A percentile compares a stretch with the other conserved stretches of the same genome.
Evolutionary conservation across 345 rosid genomes (phyloP).

Genomic region (Heritiera fomes): DNA sequence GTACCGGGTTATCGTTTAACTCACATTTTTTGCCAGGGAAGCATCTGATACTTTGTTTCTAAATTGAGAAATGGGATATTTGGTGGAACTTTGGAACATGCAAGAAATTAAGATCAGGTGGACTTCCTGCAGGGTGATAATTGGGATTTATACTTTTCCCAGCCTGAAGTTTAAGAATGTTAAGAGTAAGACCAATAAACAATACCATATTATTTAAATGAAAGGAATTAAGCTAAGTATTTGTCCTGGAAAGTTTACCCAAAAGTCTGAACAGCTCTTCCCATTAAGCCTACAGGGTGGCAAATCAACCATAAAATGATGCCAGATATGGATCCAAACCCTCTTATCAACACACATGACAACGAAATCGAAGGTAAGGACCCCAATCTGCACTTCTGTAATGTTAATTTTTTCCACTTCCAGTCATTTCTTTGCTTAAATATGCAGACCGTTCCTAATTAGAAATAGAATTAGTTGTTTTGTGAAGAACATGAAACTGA

Average conservation of each 20-base stretch:
- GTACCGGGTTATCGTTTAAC: too few relatives aligned
- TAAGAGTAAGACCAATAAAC: not conserved
- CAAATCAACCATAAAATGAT: not conserved
- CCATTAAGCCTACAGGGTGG: not conserved
- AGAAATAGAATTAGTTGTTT: too few relatives aligned
- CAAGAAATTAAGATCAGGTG: not conserved
- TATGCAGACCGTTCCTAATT: too few relatives aligned
- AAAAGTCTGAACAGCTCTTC: too few relatives aligned
- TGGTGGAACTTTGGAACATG: not conserved
- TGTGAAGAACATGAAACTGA: too few relatives aligned
- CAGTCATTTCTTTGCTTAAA: too few relatives aligned
- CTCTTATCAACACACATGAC: not conserved
- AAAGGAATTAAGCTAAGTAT: too few relatives aligned
- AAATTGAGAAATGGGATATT: not conserved
- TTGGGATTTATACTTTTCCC: not conserved
- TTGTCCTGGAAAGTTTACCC: too few relatives aligned
- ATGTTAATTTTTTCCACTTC: too few relatives aligned
- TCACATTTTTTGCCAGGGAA: not conserved
- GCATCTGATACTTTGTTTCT: not conserved
- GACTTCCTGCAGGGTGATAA: too few relatives aligned
- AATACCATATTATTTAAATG: too few relatives aligned
- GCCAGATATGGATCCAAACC: not conserved
- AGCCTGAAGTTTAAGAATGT: not conserved
- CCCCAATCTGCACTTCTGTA: not conserved
- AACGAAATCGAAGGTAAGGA: not conserved